Percentiles rank a stretch among this genome's conserved stretches.
Evolutionary conservation across 1,284 basidiomycete species (phyloP).

Genomic region (Baeospora myosura): DNA sequence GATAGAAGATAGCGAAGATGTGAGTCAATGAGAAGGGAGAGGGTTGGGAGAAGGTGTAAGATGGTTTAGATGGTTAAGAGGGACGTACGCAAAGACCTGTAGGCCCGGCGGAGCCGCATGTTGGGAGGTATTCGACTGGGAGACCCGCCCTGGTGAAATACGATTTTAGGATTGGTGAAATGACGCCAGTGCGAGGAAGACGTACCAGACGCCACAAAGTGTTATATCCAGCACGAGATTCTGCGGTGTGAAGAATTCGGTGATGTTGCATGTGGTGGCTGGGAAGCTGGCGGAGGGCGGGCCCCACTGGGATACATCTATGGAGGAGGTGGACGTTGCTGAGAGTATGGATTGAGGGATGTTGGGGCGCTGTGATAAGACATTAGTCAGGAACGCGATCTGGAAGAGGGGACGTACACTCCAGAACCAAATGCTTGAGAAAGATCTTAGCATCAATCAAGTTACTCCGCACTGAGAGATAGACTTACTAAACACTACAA

Average conservation of each 20-base stretch:
- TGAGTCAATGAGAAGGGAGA: too few species aligned
- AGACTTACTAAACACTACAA: constrained; percentile 18
- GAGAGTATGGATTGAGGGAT: constrained; percentile 30
- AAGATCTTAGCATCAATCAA: too few species aligned
- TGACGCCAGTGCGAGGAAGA: not conserved
- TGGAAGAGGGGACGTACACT: constrained; percentile 29
- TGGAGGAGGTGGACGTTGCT: constrained; percentile 27
- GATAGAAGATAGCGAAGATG: too few species aligned
- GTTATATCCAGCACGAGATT: constrained; percentile 45
- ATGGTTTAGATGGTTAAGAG: too few species aligned
- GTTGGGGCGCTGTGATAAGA: constrained; percentile 29
- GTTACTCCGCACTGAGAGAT: constrained; percentile 8
- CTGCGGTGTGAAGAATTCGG: constrained; percentile 48
- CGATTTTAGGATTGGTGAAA: not conserved
- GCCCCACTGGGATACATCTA: constrained; percentile 52
- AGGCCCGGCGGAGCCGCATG: too few species aligned
- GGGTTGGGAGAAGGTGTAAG: too few species aligned
- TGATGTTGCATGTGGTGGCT: constrained; percentile 36
- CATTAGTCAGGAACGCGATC: constrained; percentile 1
- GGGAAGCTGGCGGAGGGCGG: constrained; percentile 51
- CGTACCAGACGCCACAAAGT: constrained; percentile 45
- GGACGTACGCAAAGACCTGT: too few species aligned
- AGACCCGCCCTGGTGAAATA: too few species aligned
- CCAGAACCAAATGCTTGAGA: constrained; percentile 62
- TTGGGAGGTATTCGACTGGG: too few species aligned